Percentiles rank a stretch among this genome's conserved stretches.
Conservation (phyloP, 1,284 basidiomycete genomes). For the Rhodotorula glutinis region DNA sequence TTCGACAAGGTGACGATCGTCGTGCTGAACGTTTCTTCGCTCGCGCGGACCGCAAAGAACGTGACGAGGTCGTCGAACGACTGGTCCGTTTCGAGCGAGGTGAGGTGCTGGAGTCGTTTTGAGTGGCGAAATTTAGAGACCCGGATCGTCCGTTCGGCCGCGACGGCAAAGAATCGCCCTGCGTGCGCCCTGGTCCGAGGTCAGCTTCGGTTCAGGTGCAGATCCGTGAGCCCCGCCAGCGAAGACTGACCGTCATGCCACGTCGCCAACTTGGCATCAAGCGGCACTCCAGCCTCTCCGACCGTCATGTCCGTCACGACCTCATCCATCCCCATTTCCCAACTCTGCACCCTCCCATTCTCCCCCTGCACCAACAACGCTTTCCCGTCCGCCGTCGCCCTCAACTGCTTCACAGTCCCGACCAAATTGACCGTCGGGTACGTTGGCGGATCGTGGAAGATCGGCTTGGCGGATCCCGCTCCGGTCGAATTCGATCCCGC, state of each 20-base stretch:
- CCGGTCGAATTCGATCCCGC: too few species aligned
- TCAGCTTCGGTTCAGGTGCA: background rate
- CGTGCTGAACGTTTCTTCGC: constrained; percentile 12
- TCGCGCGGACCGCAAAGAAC: constrained; percentile 18
- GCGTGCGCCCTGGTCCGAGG: background rate
- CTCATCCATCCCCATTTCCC: constrained; percentile 21
- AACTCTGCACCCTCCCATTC: constrained; percentile 20
- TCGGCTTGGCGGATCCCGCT: background rate
- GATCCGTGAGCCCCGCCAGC: background rate
- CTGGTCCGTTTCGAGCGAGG: background rate
- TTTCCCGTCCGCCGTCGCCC: constrained; percentile 3
- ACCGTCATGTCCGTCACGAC: constrained; percentile 6
- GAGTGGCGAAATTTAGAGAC: constrained; percentile 18
- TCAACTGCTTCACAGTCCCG: constrained; percentile 8
- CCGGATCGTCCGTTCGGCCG: background rate
- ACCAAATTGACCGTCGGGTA: constrained; percentile 13
- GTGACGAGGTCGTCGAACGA: background rate
- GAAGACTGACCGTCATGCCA: constrained; percentile 19
- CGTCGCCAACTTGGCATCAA: constrained; percentile 1
- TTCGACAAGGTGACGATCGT: constrained; percentile 14
- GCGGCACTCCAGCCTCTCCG: background rate
- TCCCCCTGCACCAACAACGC: constrained; percentile 5
- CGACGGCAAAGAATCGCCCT: constrained; percentile 20
- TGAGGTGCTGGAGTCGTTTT: constrained; percentile 7
- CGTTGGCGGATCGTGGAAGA: background rate